phyloP scores from a whole-genome alignment of 2,329 filamentous ascomycete species.

The Ophiocordyceps australis region DNA sequence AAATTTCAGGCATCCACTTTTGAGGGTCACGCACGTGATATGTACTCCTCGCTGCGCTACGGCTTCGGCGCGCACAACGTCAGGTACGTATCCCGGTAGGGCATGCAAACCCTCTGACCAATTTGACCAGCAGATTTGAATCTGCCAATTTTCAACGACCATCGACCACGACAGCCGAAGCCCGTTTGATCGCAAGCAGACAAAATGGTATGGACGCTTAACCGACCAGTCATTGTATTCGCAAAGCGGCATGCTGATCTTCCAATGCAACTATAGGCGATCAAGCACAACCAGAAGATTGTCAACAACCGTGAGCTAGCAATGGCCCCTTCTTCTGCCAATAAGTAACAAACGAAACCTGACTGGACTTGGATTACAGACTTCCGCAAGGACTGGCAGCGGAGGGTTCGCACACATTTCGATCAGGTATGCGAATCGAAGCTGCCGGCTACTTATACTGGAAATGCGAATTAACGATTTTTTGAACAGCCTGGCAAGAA shows the following conservation, averaged over 20 bases:
- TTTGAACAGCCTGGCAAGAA: slow-evolving; percentile 74
- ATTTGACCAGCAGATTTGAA: slow-evolving; percentile 20
- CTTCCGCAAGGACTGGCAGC: slow-evolving; percentile 99
- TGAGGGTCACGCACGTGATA: too few species aligned
- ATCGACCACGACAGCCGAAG: slow-evolving; percentile 21
- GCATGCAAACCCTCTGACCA: slow-evolving; percentile 22
- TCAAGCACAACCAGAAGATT: slow-evolving; percentile 99
- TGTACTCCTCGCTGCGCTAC: slow-evolving; percentile 5
- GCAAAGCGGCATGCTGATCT: slow-evolving; percentile 16
- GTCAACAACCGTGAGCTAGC: slow-evolving; percentile 71
- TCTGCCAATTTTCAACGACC: slow-evolving; percentile 19
- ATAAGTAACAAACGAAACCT: slow-evolving; percentile 8
- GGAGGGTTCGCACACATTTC: slow-evolving; percentile 97
- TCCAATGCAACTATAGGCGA: slow-evolving; percentile 42
- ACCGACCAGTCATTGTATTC: too few species aligned
- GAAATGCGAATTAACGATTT: slow-evolving; percentile 14
- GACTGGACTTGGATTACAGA: slow-evolving; percentile 37
- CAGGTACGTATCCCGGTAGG: slow-evolving; percentile 17
- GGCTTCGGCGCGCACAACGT: slow-evolving; percentile 10
- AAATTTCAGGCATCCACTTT: too few species aligned
- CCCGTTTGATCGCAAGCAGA: slow-evolving; percentile 32
- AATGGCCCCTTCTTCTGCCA: slow-evolving; percentile 6
- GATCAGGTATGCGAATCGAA: slow-evolving; percentile 63
- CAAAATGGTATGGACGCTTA: slow-evolving; percentile 29
- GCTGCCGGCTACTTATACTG: slow-evolving; percentile 1